Evolutionary conservation across 345 rosid species (phyloP), one percentile per base, ranked within the genome.

Genomic region (Gossypium longicalyx): DNA sequence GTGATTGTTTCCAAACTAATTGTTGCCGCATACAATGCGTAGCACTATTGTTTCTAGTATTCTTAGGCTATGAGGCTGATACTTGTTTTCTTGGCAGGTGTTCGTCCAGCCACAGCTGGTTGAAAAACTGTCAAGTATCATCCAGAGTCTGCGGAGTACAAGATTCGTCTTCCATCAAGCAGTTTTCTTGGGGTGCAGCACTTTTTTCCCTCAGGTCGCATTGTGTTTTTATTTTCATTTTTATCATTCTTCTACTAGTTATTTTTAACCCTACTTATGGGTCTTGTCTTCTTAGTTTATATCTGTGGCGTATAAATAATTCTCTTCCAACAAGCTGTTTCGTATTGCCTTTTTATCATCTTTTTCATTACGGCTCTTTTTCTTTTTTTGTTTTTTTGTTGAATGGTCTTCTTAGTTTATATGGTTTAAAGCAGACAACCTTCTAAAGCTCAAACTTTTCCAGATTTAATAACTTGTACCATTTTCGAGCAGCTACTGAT

Each of bases 41-140:
- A 73, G 66, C 77, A 71, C 49, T 69, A 52, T 62, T 58, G 62
- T 56, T 52, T n/a, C 61, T 20, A 70, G 29, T 15, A 49, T 48
- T 20, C 44, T 20, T 5, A 47, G 41, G 25, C 19, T 13, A 44
- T 56, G 73, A 44, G 57, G 38, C 17, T 83, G 69, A 57, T 67
- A 38, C 44, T 64, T 76, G 17, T 52, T 62, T 16, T 74, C 67
- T n/a, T 76, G 86, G 91, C 80, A 67, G 91, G 86, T 44, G 66
- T 79, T 67, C 85, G 78, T 44, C 82, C 85, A n/a, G 78, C 87
- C 69, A 80, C 74, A 48, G 85, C 78, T 38, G 84, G 83, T 75
- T 89, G 89, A 92, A 79, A 12, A 79, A 76, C 81, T 80, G 70
- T 70, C 56, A 19, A 72, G 17, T 34, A 59, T 59, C 12, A 59